Base-by-base conservation (phyloP, 148 eudicot genomes). In the Arbutus unedo region DNA sequence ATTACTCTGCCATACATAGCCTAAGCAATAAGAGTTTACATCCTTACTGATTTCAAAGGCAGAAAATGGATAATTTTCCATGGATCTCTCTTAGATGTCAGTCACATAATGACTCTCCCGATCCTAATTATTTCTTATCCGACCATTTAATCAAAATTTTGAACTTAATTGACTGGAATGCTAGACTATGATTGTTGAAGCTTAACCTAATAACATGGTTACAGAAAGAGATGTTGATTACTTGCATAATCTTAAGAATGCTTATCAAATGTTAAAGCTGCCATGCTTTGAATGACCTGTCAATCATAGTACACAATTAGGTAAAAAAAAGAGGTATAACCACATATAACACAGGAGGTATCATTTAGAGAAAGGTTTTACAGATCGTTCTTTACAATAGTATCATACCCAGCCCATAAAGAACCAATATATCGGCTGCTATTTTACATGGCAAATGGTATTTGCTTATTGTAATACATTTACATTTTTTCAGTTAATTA, bases 131-230 rank as follows among this genome's bases (percentile, higher is more conserved):
- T 48, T 49, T n/a, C 55, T 74, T 49, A 18, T 48, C 43, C 2
- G 7, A 74, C 15, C 54, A 47, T 18, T 44, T 72, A 44, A 44
- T 18, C n/a, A 18, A 44, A 41, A 47, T 74, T 21, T 11, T 23
- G 14, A 73, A 73, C 25, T 73, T 47, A 3, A 19, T 72, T 8
- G 76, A 73, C 14, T 47, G 31, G 38, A 48, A 73, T 47, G 31
- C 31, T 73, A 47, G 53, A 74, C 78, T 47, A 74, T 18, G 78
- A 50, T 74, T 74, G 51, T 73, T 45, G 76, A 73, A 45, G 51
- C 51, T 73, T 18, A 45, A 70, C 53, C 76, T 47, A 18, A 72
- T 5, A n/a, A 74, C 53, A 11, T 47, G 54, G 16, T 16, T 4
- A 44, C 49, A 71, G 3, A 71, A 71, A 71, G 19, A 71, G n/a